Percentiles rank a stretch among this genome's conserved stretches.
Evolutionary conservation across 1,284 basidiomycete species (phyloP).

Genomic region (Fomitiporia mediterranea): DNA sequence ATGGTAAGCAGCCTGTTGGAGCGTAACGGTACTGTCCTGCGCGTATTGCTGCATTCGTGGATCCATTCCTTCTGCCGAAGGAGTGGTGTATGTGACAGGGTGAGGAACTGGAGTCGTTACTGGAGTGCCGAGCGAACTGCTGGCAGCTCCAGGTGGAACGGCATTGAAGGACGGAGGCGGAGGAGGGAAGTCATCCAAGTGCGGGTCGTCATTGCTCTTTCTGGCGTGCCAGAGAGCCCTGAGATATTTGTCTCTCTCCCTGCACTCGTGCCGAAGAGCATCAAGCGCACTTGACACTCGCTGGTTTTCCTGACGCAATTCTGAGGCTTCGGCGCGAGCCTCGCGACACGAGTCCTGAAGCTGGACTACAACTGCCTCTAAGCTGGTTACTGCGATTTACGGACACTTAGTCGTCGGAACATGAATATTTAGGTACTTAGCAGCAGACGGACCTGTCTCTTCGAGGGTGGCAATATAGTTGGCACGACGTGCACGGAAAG

Average conservation of each 20-base stretch:
- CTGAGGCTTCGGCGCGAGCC: constrained; percentile 50
- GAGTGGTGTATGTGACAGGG: constrained; percentile 7
- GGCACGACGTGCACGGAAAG: constrained; percentile 65
- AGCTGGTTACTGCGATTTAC: constrained; percentile 54
- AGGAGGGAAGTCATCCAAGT: constrained; percentile 50
- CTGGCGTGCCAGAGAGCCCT: constrained; percentile 57
- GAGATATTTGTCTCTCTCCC: constrained; percentile 70
- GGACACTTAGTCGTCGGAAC: constrained; percentile 7
- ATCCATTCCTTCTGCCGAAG: constrained; percentile 12
- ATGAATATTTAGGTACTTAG: too few relatives aligned
- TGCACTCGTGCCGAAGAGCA: constrained; percentile 42
- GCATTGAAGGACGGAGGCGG: constrained; percentile 40
- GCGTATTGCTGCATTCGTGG: constrained; percentile 18
- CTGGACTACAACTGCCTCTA: constrained; percentile 75
- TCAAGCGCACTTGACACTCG: constrained; percentile 38
- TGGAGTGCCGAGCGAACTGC: constrained; percentile 18
- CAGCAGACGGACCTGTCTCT: constrained; percentile 71
- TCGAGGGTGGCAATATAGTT: constrained; percentile 86
- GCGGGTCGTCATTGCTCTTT: constrained; percentile 51
- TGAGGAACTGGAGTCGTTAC: constrained; percentile 15
- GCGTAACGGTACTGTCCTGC: constrained; percentile 13
- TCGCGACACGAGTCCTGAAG: constrained; percentile 76
- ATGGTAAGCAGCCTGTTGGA: constrained; percentile 22
- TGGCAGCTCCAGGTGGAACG: constrained; percentile 10
- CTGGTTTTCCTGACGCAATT: constrained; percentile 58